Percentiles rank a stretch among this genome's conserved stretches.
Evolutionary conservation across 495 filamentous ascomycete species (phyloP).

Genomic region (Talaromyces proteolyticus): DNA sequence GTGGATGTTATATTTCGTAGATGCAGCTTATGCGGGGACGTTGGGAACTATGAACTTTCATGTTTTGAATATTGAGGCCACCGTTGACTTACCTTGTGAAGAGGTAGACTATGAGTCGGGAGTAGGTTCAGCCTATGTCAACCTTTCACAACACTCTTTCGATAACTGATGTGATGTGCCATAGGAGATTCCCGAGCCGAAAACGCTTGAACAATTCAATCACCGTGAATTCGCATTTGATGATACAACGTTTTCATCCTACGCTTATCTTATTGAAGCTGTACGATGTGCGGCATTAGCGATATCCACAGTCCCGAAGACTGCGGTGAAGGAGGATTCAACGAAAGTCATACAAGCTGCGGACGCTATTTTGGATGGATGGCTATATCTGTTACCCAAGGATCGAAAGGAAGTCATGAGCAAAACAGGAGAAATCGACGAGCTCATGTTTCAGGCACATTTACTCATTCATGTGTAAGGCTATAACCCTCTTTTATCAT

Average conservation of each 20-base stretch:
- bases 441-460: conserved; percentile 31
- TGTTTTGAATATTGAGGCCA: conserved; percentile 47
- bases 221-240: conserved; percentile 58
- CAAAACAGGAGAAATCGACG: conserved; percentile 22
- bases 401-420: conserved; percentile 21
- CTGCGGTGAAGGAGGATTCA: conserved; percentile 16
- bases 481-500: not conserved
- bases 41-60: conserved; percentile 33
- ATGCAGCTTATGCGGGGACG: conserved; percentile 24
- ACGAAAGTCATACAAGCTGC: conserved; percentile 18
- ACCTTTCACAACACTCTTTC: conserved; percentile 1
- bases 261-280: conserved; percentile 63
- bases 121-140: conserved; percentile 35
- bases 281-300: conserved; percentile 24
- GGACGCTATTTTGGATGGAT: conserved; percentile 21
- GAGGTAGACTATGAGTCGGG: conserved; percentile 62
- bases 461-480: conserved; percentile 27
- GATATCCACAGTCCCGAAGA: conserved; percentile 15
- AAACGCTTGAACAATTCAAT: conserved; percentile 65
- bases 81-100: conserved; percentile 70
- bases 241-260: conserved; percentile 67
- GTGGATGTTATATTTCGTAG: conserved; percentile 28
- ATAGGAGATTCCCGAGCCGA: conserved; percentile 56
- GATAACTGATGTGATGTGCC: conserved; percentile 1
- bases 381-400: conserved; percentile 21